These are phyloP conservation scores for Trichosporon asahii DNA, from an alignment of 1,284 basidiomycete genomes.

Conservation along the genomic window DNA sequence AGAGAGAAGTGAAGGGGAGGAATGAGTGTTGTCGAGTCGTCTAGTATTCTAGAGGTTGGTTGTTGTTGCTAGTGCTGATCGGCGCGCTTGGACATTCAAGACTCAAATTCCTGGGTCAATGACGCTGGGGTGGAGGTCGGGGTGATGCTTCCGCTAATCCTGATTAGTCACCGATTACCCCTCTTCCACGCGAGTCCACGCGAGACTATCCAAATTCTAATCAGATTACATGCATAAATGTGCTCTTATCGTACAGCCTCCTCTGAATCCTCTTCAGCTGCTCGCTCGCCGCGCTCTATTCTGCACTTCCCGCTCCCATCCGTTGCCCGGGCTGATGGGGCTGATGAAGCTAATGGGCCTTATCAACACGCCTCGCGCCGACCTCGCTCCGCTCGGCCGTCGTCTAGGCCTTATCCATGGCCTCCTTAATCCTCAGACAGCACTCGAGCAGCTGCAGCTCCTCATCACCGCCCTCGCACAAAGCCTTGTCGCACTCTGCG, in stretches of 20 bases:
- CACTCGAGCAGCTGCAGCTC: constrained; percentile 91
- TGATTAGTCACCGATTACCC: background rate
- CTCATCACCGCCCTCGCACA: constrained; percentile 97
- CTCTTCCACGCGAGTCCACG: background rate
- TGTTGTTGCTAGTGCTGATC: background rate
- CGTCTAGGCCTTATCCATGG: constrained; percentile 41
- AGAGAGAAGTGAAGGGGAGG: background rate
- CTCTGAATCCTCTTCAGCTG: background rate
- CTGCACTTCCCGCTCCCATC: too few species aligned
- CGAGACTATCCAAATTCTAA: background rate
- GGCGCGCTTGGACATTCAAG: too few species aligned
- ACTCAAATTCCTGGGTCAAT: constrained; percentile 4
- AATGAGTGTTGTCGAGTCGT: background rate
- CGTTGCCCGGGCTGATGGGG: too few species aligned
- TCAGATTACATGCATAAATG: constrained; percentile 5
- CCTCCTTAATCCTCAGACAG: constrained; percentile 71
- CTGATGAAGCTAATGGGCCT: too few species aligned
- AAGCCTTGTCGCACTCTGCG: constrained; percentile 92
- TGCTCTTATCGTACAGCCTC: background rate
- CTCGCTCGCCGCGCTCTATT: too few species aligned
- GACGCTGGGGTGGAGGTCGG: background rate
- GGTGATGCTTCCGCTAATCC: background rate
- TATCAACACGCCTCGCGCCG: too few species aligned
- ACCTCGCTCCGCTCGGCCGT: too few species aligned
- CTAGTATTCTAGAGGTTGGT: background rate